Evolutionary conservation across 169 alveolate genomes (phyloP).

Genomic region (Plasmodium fragile): DNA sequence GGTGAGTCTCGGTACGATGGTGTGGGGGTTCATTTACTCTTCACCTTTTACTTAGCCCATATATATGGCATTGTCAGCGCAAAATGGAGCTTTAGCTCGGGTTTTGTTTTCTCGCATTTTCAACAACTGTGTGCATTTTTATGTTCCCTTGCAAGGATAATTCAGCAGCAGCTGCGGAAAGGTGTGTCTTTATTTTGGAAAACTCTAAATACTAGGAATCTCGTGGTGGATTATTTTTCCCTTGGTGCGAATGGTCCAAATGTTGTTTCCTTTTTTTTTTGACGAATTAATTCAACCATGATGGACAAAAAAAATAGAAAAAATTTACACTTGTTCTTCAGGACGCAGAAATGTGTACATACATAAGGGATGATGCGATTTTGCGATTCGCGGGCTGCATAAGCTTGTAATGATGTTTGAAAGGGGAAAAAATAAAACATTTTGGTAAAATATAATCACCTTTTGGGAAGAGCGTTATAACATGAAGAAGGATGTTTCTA

Average conservation of each 20-base stretch:
- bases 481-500: slow-evolving; percentile 24
- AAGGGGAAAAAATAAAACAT: neutral
- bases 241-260: neutral
- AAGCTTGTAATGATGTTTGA: neutral
- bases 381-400: neutral
- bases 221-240: neutral
- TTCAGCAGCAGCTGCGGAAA: neutral
- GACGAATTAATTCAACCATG: neutral
- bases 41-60: neutral
- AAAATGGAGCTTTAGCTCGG: neutral
- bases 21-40: neutral
- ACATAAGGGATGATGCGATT: neutral
- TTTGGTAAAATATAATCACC: neutral
- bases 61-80: neutral
- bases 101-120: neutral
- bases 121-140: neutral
- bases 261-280: neutral
- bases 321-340: neutral
- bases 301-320: neutral
- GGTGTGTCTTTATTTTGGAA: neutral
- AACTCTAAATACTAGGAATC: neutral
- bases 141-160: neutral
- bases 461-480: neutral
- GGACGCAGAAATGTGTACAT: slow-evolving; percentile 25
- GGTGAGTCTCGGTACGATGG: neutral